These are phyloP conservation scores for Colletotrichum sojae DNA, from an alignment of 2,329 filamentous ascomycete genomes.

Conservation along the genomic window DNA sequence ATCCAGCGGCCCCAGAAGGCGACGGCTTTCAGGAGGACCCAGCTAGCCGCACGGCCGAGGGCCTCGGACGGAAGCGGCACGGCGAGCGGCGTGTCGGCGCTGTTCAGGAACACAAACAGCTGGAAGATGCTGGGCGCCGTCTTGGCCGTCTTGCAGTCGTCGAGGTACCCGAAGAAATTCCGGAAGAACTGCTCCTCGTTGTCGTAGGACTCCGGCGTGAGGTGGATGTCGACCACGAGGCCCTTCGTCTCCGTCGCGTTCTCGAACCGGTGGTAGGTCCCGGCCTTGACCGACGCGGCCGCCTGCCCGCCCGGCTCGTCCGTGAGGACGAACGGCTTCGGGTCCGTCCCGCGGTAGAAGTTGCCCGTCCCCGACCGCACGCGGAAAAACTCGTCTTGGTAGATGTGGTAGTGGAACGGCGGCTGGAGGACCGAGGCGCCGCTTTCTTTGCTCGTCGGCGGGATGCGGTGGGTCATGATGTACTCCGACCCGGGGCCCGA, in stretches of 20 bases:
- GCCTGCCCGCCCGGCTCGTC: constrained; percentile 21
- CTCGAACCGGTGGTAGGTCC: constrained; percentile 44
- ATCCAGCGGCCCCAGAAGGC: constrained; percentile 37
- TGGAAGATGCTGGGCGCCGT: constrained; percentile 45
- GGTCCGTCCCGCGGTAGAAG: constrained; percentile 40
- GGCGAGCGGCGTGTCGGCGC: constrained; percentile 44
- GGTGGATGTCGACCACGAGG: constrained; percentile 44
- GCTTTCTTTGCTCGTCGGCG: constrained; percentile 32
- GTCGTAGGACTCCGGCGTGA: constrained; percentile 44
- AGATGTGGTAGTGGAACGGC: constrained; percentile 46
- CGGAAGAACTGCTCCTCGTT: constrained; percentile 45
- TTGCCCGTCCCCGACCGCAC: constrained; percentile 40
- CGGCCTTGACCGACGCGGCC: constrained; percentile 38
- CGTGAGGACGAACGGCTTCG: constrained; percentile 38
- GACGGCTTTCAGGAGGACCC: constrained; percentile 19
- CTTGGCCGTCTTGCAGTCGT: constrained; percentile 42
- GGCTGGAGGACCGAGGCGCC: constrained; percentile 43
- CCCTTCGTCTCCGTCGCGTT: constrained; percentile 42
- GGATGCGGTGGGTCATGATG: constrained; percentile 42
- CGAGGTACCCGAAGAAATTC: constrained; percentile 47
- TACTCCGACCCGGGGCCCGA: constrained; percentile 41
- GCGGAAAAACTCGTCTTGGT: constrained; percentile 44
- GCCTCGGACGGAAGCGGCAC: constrained; percentile 40
- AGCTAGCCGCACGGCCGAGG: constrained; percentile 36
- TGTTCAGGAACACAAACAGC: constrained; percentile 44